A percentile compares a stretch with the other conserved stretches of the same genome.
Conservation (phyloP, 2,329 filamentous ascomycete genomes). For the Ophioceras dolichostomum region DNA sequence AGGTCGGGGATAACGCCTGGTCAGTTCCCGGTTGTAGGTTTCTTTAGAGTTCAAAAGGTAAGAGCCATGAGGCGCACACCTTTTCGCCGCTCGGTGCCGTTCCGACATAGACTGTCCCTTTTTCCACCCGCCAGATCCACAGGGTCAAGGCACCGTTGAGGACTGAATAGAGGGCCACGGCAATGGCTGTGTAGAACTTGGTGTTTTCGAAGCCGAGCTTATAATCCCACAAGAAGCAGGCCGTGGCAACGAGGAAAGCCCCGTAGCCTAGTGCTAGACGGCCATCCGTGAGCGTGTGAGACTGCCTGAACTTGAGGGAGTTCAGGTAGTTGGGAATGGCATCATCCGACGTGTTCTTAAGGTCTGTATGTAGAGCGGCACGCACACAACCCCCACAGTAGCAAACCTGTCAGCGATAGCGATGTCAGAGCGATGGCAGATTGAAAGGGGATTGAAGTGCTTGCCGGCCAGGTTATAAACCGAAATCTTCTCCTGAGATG, state of each 20-base stretch:
- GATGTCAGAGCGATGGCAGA: background rate
- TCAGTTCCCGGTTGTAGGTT: background rate
- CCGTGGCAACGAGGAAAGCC: slow-evolving; percentile 67
- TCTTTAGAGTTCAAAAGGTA: background rate
- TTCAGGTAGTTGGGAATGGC: slow-evolving; percentile 89
- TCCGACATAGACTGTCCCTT: slow-evolving; percentile 70
- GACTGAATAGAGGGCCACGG: slow-evolving; percentile 67
- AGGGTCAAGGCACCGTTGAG: slow-evolving; percentile 68
- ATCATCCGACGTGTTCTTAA: slow-evolving; percentile 95
- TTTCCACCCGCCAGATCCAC: slow-evolving; percentile 80
- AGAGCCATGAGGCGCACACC: too few relatives aligned
- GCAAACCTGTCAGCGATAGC: background rate
- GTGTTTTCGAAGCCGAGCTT: slow-evolving; percentile 80
- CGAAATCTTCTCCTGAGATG: slow-evolving; percentile 43
- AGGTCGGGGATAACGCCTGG: background rate
- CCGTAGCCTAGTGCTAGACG: slow-evolving; percentile 73
- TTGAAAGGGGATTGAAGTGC: slow-evolving; percentile 5
- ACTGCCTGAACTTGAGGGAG: slow-evolving; percentile 72
- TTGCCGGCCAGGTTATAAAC: slow-evolving; percentile 56
- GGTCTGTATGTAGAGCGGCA: too few relatives aligned
- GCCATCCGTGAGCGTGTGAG: slow-evolving; percentile 69
- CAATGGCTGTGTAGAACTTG: slow-evolving; percentile 66
- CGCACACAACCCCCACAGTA: too few relatives aligned
- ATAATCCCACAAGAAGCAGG: slow-evolving; percentile 86
- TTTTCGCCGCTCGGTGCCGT: slow-evolving; percentile 51